These are phyloP conservation scores for Podospora pseudoanserina DNA, from an alignment of 495 filamentous ascomycete species.

Conservation along the genomic window DNA sequence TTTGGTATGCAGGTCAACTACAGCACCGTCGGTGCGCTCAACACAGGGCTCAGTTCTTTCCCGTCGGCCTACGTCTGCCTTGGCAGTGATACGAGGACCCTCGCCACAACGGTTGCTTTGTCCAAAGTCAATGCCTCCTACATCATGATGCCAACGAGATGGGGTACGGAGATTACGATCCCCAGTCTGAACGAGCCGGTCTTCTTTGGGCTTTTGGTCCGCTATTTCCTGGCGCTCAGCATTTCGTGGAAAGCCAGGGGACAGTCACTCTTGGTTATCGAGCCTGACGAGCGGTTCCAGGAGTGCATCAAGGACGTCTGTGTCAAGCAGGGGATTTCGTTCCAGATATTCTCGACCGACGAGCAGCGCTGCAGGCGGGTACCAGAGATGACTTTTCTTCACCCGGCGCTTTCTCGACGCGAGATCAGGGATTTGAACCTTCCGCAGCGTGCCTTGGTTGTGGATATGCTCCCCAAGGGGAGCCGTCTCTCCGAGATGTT, in stretches of 20 bases:
- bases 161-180: constrained; percentile 5
- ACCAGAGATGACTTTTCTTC: constrained; percentile 19
- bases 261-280: constrained; percentile 25
- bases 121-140: constrained; percentile 34
- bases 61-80: constrained; percentile 29
- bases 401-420: constrained; percentile 24
- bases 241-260: constrained; percentile 11
- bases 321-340: constrained; percentile 8
- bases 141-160: constrained; percentile 7
- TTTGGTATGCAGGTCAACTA: constrained; percentile 35
- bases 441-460: constrained; percentile 18
- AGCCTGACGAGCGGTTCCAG: constrained; percentile 34
- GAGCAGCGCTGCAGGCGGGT: constrained; percentile 1
- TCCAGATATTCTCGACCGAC: constrained; percentile 20
- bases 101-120: constrained; percentile 28
- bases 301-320: constrained; percentile 28
- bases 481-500: constrained; percentile 29
- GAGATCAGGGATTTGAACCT: constrained; percentile 31
- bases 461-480: constrained; percentile 30
- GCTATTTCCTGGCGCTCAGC: constrained; percentile 27
- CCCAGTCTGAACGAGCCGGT: not conserved
- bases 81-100: constrained; percentile 27
- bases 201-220: constrained; percentile 21
- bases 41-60: not conserved
- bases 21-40: constrained; percentile 33